Base-by-base conservation (phyloP, 345 rosid species). In the Hibiscus mutabilis region DNA sequence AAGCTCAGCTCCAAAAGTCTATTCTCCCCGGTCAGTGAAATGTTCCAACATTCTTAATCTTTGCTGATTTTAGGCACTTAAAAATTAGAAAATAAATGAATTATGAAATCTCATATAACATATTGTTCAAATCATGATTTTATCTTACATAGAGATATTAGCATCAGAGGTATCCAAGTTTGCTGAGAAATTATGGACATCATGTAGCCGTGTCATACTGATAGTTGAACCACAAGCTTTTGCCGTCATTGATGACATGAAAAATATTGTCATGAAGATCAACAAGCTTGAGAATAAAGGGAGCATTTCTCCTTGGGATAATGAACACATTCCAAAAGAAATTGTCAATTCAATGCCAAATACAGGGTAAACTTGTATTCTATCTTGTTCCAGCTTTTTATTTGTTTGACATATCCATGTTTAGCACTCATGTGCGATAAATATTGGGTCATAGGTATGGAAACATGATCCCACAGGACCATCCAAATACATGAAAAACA, bases 1-100 rank as follows among this genome's bases (percentile, higher is more conserved):
- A 88, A 76, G 96, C 96, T 40, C 92, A 86, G 81, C 97, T 93
- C 78, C 98, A 89, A 73, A 93, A 91, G 81, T 85, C 90, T 59
- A 79, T 93, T 75, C 78, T 93, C 68, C 97, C 97, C 69, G 77
- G 98, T 93, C 78, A 91, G 98, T 84, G 42, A 70, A 70, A 71
- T 76, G 27, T 52, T 56, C 15, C 47, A 29, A 29, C 37, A 13
- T 40, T 29, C 19, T 44, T 19, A 53, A 12, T 55, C 47, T 25
- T 74, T 5, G 3, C 13, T 47, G n/a, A 1, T 59, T 74, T 31
- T 37, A 47, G 66, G 56, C 11, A 31, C 77, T 69, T 81, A 76
- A 29, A 49, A 55, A 55, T 10, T 10, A 21, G 13, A 55, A 53
- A 75, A 58, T 56, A 25, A 40, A 66, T 49, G 70, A 33, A 55